Conservation (phyloP, 768 basidiomycete species). For the Phanerochaete sordida region DNA sequence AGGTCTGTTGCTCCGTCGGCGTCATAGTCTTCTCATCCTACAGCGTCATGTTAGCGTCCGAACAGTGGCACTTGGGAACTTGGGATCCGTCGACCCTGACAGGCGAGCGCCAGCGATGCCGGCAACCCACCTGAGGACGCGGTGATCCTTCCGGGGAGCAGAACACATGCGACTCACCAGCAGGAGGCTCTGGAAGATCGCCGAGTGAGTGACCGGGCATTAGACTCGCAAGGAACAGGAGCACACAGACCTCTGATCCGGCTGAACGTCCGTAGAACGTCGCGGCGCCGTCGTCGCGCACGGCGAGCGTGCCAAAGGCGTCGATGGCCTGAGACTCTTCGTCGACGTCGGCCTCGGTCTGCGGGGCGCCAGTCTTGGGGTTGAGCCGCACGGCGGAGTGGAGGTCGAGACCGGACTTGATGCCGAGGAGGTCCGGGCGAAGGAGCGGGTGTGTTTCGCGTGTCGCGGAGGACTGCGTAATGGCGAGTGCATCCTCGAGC, state of each 20-base stretch:
- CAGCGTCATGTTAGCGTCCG: background rate
- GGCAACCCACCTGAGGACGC: background rate
- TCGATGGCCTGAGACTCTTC: conserved; percentile 25
- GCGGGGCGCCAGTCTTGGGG: background rate
- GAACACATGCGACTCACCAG: conserved; percentile 14
- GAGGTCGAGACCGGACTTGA: conserved; percentile 56
- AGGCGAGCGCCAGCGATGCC: background rate
- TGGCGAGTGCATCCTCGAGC: conserved; percentile 63
- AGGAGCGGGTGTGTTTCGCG: conserved; percentile 57
- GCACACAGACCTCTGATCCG: conserved; percentile 64
- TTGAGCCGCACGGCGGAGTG: conserved; percentile 28
- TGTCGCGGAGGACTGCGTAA: conserved; percentile 53
- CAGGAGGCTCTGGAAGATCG: conserved; percentile 18
- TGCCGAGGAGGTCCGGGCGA: conserved; percentile 43
- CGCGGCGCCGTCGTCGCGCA: conserved; percentile 61
- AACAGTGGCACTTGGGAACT: background rate
- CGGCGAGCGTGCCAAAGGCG: conserved; percentile 60
- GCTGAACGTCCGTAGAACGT: conserved; percentile 76
- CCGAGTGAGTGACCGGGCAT: background rate
- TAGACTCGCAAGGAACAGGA: background rate
- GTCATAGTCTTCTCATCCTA: background rate
- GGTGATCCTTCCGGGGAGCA: background rate
- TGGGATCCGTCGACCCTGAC: background rate
- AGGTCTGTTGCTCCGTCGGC: background rate
- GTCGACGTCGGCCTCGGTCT: conserved; percentile 20